Percentiles rank a stretch among this genome's conserved stretches.
phyloP scores from a whole-genome alignment of 345 rosid genomes.

The Cardamine occulta region DNA sequence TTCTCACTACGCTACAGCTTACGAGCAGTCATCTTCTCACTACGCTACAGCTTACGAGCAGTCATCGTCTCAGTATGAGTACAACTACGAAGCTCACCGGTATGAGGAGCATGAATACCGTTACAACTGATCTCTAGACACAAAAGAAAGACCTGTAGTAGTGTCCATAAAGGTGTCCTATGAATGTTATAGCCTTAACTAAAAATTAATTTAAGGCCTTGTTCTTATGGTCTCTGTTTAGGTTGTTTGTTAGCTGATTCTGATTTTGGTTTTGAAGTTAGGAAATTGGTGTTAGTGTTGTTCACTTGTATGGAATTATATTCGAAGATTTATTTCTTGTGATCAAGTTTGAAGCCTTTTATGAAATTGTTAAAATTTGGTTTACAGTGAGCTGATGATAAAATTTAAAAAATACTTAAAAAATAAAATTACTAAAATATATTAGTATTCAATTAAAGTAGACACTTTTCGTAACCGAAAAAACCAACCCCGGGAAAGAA shows the following conservation, averaged over 20 bases:
- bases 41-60: constrained; percentile 47
- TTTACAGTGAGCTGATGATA: neutral
- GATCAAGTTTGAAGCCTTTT: neutral
- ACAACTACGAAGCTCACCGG: constrained; percentile 46
- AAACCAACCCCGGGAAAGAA: constrained; percentile 5
- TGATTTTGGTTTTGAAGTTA: neutral
- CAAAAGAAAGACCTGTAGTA: neutral
- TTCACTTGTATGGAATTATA: constrained; percentile 1
- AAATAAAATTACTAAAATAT: neutral
- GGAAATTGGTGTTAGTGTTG: constrained; percentile 22
- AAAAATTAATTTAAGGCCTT: neutral
- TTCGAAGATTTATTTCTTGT: neutral
- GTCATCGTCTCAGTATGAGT: constrained; percentile 48
- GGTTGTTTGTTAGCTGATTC: constrained; percentile 11
- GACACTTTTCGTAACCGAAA: neutral
- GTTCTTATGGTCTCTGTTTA: constrained; percentile 11
- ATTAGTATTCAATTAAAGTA: neutral
- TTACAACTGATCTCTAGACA: constrained; percentile 19
- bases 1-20: constrained; percentile 43
- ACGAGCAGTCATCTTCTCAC: constrained; percentile 44
- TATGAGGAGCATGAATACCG: constrained; percentile 49
- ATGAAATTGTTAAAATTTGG: constrained; percentile 15
- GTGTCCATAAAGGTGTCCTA: constrained; percentile 8
- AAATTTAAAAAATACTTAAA: neutral
- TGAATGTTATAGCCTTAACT: constrained; percentile 6